Evolutionary conservation across 352 stramenopile species (phyloP).

Genomic region (Elongisporangium senticosum): DNA sequence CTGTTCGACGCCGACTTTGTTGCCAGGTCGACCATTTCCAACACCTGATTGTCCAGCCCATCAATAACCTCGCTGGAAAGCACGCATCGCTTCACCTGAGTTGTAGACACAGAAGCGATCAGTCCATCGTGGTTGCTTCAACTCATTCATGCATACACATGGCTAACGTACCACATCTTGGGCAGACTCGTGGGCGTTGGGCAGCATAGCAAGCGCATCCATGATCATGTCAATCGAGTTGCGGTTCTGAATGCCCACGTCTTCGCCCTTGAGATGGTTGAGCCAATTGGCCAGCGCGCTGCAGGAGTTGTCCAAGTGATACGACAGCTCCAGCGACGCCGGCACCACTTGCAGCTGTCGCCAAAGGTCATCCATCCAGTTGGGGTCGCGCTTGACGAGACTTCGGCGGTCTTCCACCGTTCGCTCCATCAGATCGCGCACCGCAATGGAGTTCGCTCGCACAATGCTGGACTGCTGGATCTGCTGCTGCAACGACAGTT

Average conservation of each 20-base stretch:
- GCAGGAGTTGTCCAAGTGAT: slow-evolving; percentile 29
- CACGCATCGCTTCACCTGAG: background rate
- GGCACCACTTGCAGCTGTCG: slow-evolving; percentile 18
- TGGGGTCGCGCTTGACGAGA: slow-evolving; percentile 9
- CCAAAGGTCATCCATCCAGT: slow-evolving; percentile 28
- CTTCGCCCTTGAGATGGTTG: slow-evolving; percentile 5
- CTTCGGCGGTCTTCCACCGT: slow-evolving; percentile 23
- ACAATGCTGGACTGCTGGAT: background rate
- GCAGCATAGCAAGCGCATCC: slow-evolving; percentile 13
- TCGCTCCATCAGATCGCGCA: slow-evolving; percentile 15
- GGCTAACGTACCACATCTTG: slow-evolving; percentile 5
- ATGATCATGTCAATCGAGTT: slow-evolving; percentile 15
- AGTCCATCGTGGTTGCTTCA: background rate
- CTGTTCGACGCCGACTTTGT: background rate
- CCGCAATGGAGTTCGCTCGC: slow-evolving; percentile 6
- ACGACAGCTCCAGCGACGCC: slow-evolving; percentile 22
- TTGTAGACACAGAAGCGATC: background rate
- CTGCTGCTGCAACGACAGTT: background rate
- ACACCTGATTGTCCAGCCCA: background rate
- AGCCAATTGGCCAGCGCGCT: slow-evolving; percentile 34
- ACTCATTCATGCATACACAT: background rate
- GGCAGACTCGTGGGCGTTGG: background rate
- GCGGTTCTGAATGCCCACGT: slow-evolving; percentile 4
- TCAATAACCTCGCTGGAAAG: background rate
- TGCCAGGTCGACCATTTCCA: background rate